A percentile compares a stretch with the other conserved stretches of the same genome.
Evolutionary conservation across 2,329 filamentous ascomycete genomes (phyloP).

Genomic region (Aureobasidium sp.): DNA sequence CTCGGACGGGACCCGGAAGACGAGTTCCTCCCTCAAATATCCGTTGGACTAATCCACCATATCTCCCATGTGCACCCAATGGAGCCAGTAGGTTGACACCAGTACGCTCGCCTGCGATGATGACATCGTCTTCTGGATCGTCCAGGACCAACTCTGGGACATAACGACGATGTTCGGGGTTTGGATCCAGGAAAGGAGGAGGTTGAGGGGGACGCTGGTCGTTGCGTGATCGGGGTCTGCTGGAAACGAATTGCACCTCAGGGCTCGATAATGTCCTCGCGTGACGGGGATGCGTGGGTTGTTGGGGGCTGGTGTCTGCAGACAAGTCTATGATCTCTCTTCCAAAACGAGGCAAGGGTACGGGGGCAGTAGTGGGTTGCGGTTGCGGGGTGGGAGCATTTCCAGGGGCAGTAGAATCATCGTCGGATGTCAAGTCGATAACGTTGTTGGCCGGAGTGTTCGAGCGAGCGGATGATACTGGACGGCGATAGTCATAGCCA

Average conservation of each 20-base stretch:
- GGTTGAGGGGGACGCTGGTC: slow-evolving; percentile 12
- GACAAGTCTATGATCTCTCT: slow-evolving; percentile 35
- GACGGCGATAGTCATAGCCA: slow-evolving; percentile 47
- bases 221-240: slow-evolving; percentile 15
- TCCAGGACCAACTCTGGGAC: slow-evolving; percentile 26
- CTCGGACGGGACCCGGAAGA: background rate
- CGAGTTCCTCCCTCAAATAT: background rate
- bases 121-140: slow-evolving; percentile 26
- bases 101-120: slow-evolving; percentile 12
- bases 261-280: slow-evolving; percentile 23
- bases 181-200: slow-evolving; percentile 4
- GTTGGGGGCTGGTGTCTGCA: slow-evolving; percentile 15
- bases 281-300: slow-evolving; percentile 18
- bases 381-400: background rate
- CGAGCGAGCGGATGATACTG: slow-evolving; percentile 28
- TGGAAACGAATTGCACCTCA: slow-evolving; percentile 42
- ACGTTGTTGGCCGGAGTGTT: slow-evolving; percentile 14
- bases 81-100: background rate
- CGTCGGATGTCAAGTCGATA: slow-evolving; percentile 31
- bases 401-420: slow-evolving; percentile 17
- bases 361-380: slow-evolving; percentile 14
- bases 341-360: slow-evolving; percentile 31
- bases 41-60: background rate
- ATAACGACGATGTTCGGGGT: slow-evolving; percentile 12
- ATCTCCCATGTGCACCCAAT: background rate